Evolutionary conservation across 352 stramenopile species (phyloP).

Genomic region (Pythium sp.): DNA sequence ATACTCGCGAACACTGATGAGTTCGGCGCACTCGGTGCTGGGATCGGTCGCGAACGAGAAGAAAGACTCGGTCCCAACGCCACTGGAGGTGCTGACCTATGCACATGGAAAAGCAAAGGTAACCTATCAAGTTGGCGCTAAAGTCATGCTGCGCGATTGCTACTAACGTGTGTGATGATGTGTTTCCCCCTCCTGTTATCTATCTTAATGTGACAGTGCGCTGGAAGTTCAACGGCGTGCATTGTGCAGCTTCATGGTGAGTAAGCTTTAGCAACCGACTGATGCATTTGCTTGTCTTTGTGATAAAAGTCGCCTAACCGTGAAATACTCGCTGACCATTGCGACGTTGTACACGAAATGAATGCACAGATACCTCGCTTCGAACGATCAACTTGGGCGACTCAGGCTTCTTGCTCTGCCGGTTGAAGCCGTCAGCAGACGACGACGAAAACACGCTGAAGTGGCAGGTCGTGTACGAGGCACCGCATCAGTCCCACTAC

Average conservation of each 20-base stretch:
- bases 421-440: slow-evolving; percentile 38
- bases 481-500: slow-evolving; percentile 92
- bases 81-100: slow-evolving; percentile 66
- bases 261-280: slow-evolving; percentile 4
- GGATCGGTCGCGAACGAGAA: slow-evolving; percentile 13
- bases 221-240: slow-evolving; percentile 82
- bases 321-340: not conserved
- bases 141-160: not conserved
- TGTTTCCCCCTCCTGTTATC: not conserved
- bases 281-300: not conserved
- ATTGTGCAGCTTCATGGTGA: slow-evolving; percentile 78
- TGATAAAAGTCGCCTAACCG: not conserved
- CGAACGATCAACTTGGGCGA: slow-evolving; percentile 93
- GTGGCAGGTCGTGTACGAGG: slow-evolving; percentile 87
- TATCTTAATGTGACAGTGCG: slow-evolving; percentile 31
- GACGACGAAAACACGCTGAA: slow-evolving; percentile 22
- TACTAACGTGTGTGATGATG: not conserved
- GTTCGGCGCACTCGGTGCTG: slow-evolving; percentile 34
- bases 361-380: slow-evolving; percentile 44
- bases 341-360: not conserved
- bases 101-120: slow-evolving; percentile 68
- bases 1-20: slow-evolving; percentile 85
- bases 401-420: slow-evolving; percentile 91
- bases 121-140: not conserved
- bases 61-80: slow-evolving; percentile 36